These are phyloP conservation scores for Bonia amplexicaulis DNA, from an alignment of 176 grass and related monocot species.

Conservation along the genomic window DNA sequence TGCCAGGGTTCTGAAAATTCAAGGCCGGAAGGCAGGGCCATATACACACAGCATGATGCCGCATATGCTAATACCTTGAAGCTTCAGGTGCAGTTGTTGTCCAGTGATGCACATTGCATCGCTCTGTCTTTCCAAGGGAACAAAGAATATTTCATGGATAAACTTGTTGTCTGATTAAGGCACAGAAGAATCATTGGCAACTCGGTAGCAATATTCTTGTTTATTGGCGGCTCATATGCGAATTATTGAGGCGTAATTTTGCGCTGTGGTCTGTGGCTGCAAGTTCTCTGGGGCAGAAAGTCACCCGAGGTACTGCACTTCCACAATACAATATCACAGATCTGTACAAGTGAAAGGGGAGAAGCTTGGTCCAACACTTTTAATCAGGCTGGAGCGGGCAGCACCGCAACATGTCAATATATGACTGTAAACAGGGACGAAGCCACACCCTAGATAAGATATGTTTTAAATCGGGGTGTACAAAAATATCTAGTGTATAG, in stretches of 20 bases:
- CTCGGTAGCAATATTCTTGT: background rate
- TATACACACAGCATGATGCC: background rate
- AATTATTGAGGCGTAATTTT: background rate
- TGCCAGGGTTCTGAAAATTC: background rate
- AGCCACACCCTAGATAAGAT: too few relatives aligned
- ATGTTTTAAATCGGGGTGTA: too few relatives aligned
- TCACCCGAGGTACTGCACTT: background rate
- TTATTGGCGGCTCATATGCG: background rate
- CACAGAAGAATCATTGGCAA: background rate
- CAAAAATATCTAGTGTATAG: too few relatives aligned
- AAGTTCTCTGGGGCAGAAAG: background rate
- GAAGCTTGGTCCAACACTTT: background rate
- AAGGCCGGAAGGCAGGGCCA: too few relatives aligned
- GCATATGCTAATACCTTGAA: background rate
- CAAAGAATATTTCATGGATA: background rate
- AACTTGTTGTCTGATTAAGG: background rate
- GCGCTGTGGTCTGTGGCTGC: background rate
- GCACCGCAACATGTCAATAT: background rate
- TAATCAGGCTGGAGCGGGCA: background rate
- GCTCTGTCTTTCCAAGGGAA: background rate
- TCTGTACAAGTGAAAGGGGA: background rate
- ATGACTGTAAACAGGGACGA: background rate
- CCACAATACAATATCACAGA: background rate
- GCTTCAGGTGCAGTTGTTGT: background rate
- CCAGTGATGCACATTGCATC: background rate